Percentiles rank a stretch among this genome's conserved stretches.
Evolutionary conservation across 2,329 filamentous ascomycete genomes (phyloP).

Genomic region (Tolypocladium pustulatum): DNA sequence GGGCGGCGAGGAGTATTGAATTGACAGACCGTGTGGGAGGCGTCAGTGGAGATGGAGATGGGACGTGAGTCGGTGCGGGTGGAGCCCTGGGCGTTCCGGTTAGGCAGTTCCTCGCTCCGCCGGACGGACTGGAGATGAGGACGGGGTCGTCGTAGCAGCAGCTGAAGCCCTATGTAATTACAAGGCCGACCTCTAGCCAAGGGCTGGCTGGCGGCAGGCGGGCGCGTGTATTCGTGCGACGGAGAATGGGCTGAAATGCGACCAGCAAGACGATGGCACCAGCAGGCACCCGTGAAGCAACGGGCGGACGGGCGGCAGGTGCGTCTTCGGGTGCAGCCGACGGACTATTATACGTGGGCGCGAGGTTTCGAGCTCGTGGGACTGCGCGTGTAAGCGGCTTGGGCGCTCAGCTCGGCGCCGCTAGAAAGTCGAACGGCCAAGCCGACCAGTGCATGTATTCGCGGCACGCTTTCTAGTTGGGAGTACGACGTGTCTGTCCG

Average conservation of each 20-base stretch:
- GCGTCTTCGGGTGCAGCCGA: constrained; percentile 1
- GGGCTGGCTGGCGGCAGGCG: not conserved
- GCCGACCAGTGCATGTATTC: not conserved
- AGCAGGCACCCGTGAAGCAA: not conserved
- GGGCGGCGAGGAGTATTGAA: constrained; percentile 8
- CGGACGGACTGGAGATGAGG: not conserved
- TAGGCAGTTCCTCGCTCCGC: not conserved
- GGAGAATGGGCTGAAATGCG: not conserved
- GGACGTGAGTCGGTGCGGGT: constrained; percentile 6
- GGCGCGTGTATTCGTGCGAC: not conserved
- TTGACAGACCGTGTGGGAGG: constrained; percentile 1
- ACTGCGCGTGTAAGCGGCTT: constrained; percentile 15
- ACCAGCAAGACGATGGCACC: not conserved
- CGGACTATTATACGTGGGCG: not conserved
- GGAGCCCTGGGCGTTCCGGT: constrained; percentile 1
- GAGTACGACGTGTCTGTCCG: not conserved
- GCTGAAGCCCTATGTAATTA: not conserved
- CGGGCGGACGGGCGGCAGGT: constrained; percentile 10
- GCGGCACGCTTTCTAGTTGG: not conserved
- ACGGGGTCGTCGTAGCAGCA: not conserved
- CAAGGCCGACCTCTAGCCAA: not conserved
- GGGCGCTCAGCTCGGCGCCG: constrained; percentile 19
- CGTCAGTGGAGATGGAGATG: constrained; percentile 1
- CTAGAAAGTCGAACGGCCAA: constrained; percentile 3
- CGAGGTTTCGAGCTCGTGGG: not conserved